Evolutionary conservation across 2,329 filamentous ascomycete genomes (phyloP), one percentile per base, ranked within the genome.

Genomic region (Blumeria graminis): DNA sequence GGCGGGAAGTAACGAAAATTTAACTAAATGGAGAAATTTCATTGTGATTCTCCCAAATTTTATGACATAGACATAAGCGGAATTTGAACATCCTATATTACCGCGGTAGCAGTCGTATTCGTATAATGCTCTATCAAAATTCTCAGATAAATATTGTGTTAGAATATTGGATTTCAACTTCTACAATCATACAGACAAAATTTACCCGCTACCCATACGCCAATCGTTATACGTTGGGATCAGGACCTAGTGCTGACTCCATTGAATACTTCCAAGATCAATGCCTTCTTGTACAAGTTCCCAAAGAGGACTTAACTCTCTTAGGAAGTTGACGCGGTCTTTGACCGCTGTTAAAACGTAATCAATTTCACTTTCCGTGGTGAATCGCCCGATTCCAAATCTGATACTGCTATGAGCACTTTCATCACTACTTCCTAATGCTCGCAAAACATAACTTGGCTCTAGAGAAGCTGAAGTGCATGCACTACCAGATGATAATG

Each of bases 381-480:
- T 98, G 71, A 96, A 98, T 7, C 92, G 83, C 34, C 92, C 92
- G 65, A 98, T 96, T 52, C 92, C 92, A 63, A 98, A 98, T 57
- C 92, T 80, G 64, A 98, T 98, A 73, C 88, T 94, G 71, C 87
- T 94, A 72, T 98, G 92, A 8, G 92, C 92, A 63, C 84, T 95
- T 72, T 98, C 92, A 65, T 98, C 92, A 62, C 88, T 95, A 74
- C 85, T 96, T 58, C 92, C 92, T 16, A 98, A 76, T 4, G 92
- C 92, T 57, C 92, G 82, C 34, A 98, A 77, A 51, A 98, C 92
- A 68, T 98, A 98, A 68, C 86, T 94, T 14, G 92, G 92, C 69
- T 98, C 92, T 36, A 98, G 74, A 0, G 92, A 98, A 0, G 92
- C 92, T 4, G 90, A 96, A 1, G 92, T 98, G 71, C 92, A 98